Base-by-base conservation (phyloP, 176 grass and related monocot genomes). In the Dactylis glomerata region DNA sequence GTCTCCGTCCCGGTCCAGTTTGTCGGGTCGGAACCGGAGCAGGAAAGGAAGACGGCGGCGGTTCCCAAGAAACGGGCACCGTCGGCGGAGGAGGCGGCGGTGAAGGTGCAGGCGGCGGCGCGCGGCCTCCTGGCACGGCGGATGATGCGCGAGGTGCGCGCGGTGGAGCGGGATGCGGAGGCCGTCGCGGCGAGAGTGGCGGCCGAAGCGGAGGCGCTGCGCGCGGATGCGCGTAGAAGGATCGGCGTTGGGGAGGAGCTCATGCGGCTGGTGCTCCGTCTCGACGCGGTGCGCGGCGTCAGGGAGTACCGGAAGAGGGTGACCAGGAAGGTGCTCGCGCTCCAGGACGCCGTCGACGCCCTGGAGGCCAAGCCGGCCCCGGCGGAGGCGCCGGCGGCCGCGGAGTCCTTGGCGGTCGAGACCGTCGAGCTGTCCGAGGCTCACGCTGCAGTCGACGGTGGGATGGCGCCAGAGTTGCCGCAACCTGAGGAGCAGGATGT, bases 271-370 rank as follows among this genome's bases (percentile, higher is more conserved):
- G 56, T 97, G 55, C 70, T 97, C 2, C 81, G 79, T 3, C 79
- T 97, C 1, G 90, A 97, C 63, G 84, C 90, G 6, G 90, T 95
- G 49, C 89, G 34, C 26, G 92, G 88, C 9, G 92, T 88, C 19
- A 78, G 95, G 61, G 90, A 88, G 67, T 95, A 91, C 34, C 62
- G 95, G 63, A 82, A 62, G 72, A 82, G 68, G 84, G 95, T 97
- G 63, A 80, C 88, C 46, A 87, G 40, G 46, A 79, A 62, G 33
- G 92, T 93, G 23, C 88, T 97, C 42, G 73, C 75, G 47, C 81
- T 97, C 7, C 95, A 97, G 78, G 90, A 97, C 5, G 81, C 85
- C 6, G 76, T 98, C 5, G 95, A 95, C 64, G 84, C 90, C 3
- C 63, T 97, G 1, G 69, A 86, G 27, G 40, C 80, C 8, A 40